phyloP scores from a whole-genome alignment of 345 rosid species.

The Eucalyptus pauciflora region DNA sequence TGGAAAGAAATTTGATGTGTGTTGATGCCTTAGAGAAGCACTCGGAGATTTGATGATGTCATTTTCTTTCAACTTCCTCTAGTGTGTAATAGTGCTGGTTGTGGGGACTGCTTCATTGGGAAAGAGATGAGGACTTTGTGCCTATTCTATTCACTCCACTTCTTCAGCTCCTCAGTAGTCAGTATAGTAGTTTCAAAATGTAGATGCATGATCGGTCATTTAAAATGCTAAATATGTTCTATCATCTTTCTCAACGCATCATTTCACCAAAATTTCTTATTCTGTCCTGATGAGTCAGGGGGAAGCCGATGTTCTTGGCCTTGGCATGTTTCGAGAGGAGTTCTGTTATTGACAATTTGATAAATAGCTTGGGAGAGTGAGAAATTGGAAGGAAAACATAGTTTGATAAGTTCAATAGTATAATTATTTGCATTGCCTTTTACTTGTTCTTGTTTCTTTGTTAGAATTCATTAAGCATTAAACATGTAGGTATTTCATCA shows the following conservation, averaged over 20 bases:
- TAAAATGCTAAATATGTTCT: background rate
- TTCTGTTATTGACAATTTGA: background rate
- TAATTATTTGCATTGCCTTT: background rate
- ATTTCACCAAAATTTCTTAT: background rate
- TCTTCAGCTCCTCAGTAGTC: background rate
- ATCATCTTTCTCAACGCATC: background rate
- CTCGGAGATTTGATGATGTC: background rate
- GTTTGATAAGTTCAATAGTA: background rate
- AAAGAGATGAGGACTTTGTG: background rate
- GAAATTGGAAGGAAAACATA: background rate
- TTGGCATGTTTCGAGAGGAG: background rate
- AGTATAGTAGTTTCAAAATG: background rate
- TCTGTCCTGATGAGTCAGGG: background rate
- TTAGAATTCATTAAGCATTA: background rate
- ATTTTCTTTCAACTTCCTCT: background rate
- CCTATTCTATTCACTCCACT: background rate
- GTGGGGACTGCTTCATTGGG: background rate
- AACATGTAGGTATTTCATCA: background rate
- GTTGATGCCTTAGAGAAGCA: background rate
- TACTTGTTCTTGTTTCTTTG: background rate
- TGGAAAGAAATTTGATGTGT: background rate
- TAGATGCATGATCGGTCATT: background rate
- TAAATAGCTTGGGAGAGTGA: background rate
- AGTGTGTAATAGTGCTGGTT: background rate
- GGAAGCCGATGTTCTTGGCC: background rate